These are phyloP conservation scores for Chaetoceros tenuissimus DNA, from an alignment of 108 stramenopile species.

Conservation along the genomic window DNA sequence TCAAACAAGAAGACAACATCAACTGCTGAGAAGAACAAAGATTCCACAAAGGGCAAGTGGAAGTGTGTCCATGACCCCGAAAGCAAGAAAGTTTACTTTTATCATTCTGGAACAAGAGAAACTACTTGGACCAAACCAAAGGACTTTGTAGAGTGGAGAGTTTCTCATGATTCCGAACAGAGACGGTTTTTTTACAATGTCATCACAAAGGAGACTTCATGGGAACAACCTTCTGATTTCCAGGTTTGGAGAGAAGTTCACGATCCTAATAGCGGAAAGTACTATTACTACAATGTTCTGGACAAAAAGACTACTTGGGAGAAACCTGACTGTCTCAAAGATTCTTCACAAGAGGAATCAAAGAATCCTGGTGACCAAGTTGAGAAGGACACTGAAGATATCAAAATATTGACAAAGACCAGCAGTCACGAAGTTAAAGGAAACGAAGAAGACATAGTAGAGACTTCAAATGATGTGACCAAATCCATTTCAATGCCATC, in stretches of 20 bases:
- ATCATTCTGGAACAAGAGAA: conserved; percentile 42
- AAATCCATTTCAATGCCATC: no score
- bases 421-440: background rate
- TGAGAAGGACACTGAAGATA: background rate
- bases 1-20: background rate
- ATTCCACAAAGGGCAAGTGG: background rate
- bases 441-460: background rate
- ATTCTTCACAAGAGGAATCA: no score
- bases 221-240: conserved; percentile 26
- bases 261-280: conserved; percentile 35
- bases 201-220: conserved; percentile 38
- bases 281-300: conserved; percentile 45
- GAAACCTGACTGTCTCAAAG: conserved; percentile 15
- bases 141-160: background rate
- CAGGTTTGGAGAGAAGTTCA: conserved; percentile 44
- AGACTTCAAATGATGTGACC: background rate
- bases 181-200: conserved; percentile 31
- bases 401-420: background rate
- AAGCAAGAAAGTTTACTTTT: conserved; percentile 41
- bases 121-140: conserved; percentile 53
- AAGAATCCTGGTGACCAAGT: no score
- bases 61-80: conserved; percentile 21
- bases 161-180: background rate
- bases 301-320: conserved; percentile 41
- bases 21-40: background rate